Percentiles rank a stretch among this genome's conserved stretches.
These are phyloP conservation scores for Malassezia arunalokei DNA, from an alignment of 1,284 basidiomycete species.

Conservation along the genomic window DNA sequence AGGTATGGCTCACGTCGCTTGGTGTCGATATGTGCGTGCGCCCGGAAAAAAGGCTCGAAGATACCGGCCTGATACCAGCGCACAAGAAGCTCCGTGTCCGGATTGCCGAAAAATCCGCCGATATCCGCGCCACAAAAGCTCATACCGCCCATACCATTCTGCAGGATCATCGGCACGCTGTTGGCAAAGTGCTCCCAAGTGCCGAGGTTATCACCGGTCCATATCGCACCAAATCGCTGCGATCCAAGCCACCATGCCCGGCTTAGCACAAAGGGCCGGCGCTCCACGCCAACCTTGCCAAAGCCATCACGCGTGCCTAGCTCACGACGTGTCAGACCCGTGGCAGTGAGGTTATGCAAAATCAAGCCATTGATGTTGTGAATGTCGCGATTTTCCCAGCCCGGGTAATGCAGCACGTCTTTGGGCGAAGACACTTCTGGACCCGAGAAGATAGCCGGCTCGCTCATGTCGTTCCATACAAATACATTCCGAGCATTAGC, in stretches of 20 bases:
- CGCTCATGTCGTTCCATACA: constrained; percentile 99
- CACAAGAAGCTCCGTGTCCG: constrained; percentile 80
- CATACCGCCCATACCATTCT: constrained; percentile 85
- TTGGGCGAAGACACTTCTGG: constrained; percentile 96
- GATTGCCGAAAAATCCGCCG: constrained; percentile 97
- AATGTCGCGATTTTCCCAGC: constrained; percentile 94
- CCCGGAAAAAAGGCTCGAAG: constrained; percentile 94
- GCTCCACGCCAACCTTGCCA: constrained; percentile 23
- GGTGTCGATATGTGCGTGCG: constrained; percentile 94
- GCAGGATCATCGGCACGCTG: constrained; percentile 83
- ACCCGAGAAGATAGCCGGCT: constrained; percentile 95
- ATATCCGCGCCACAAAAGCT: constrained; percentile 87
- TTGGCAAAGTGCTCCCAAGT: constrained; percentile 95
- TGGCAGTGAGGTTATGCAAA: constrained; percentile 65
- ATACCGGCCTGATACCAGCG: constrained; percentile 94
- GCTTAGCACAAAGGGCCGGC: constrained; percentile 75
- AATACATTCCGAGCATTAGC: constrained; percentile 54
- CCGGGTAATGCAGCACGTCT: constrained; percentile 77
- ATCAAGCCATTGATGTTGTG: constrained; percentile 65
- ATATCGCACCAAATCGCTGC: constrained; percentile 89
- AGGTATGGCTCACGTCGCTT: constrained; percentile 94
- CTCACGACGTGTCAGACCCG: constrained; percentile 66
- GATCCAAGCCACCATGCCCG: constrained; percentile 90
- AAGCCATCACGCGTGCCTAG: constrained; percentile 55
- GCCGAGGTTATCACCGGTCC: constrained; percentile 96